phyloP scores from a whole-genome alignment of 495 filamentous ascomycete species.

The Zalerion maritima region DNA sequence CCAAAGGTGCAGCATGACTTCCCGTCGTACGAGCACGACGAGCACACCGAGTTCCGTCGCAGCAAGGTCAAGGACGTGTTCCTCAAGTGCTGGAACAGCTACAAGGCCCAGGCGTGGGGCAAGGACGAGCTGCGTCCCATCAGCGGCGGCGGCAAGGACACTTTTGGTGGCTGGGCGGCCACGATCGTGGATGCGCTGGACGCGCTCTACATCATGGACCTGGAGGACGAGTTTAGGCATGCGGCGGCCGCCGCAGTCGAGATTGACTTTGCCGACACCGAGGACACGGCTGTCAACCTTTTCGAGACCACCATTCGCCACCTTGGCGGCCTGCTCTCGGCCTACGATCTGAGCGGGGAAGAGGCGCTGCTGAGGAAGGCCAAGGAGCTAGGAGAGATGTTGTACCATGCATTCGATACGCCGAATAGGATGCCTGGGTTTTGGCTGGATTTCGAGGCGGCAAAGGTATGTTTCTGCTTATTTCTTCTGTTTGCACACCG shows the following conservation, averaged over 20 bases:
- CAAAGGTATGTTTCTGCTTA: too few relatives aligned
- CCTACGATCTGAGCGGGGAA: slow-evolving; percentile 58
- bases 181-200: slow-evolving; percentile 66
- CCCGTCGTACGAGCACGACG: not conserved
- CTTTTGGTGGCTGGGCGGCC: slow-evolving; percentile 68
- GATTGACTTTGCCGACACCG: slow-evolving; percentile 72
- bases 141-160: slow-evolving; percentile 36
- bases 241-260: slow-evolving; percentile 54
- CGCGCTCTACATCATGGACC: slow-evolving; percentile 68
- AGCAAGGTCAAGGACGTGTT: slow-evolving; percentile 47
- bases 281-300: slow-evolving; percentile 42
- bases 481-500: too few relatives aligned
- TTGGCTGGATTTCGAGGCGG: too few relatives aligned
- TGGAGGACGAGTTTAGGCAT: slow-evolving; percentile 62
- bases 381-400: slow-evolving; percentile 63
- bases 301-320: slow-evolving; percentile 76
- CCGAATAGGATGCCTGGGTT: slow-evolving; percentile 90
- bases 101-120: slow-evolving; percentile 54
- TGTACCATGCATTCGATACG: slow-evolving; percentile 81
- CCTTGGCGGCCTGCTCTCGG: slow-evolving; percentile 60
- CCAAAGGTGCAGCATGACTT: slow-evolving; percentile 2
- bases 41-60: not conserved
- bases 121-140: slow-evolving; percentile 56
- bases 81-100: slow-evolving; percentile 52
- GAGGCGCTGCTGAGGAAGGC: slow-evolving; percentile 65